phyloP scores from a whole-genome alignment of 257 asterid genomes.

The Solanum pennellii region DNA sequence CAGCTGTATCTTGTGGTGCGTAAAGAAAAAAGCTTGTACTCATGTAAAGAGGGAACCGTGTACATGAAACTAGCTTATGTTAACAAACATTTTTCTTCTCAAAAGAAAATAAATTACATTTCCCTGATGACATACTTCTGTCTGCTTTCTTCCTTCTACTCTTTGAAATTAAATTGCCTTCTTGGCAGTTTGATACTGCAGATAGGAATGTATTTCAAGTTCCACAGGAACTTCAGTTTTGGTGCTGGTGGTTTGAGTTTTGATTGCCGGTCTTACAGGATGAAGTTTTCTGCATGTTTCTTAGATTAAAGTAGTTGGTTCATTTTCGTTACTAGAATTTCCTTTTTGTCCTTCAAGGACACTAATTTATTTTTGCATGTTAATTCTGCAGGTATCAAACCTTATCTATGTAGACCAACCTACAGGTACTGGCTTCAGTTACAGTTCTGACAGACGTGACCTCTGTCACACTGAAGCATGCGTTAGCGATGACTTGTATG shows the following conservation, averaged over 20 bases:
- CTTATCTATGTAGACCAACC: conserved; percentile 95
- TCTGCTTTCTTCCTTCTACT: neutral
- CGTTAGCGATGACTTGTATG: conserved; percentile 87
- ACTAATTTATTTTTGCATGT: neutral
- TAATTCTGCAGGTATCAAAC: conserved; percentile 69
- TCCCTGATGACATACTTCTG: neutral
- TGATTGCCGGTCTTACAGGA: neutral
- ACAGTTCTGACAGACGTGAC: conserved; percentile 72
- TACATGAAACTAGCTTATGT: neutral
- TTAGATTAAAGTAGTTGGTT: neutral
- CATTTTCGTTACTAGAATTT: neutral
- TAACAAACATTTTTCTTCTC: neutral
- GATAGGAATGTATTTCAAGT: neutral
- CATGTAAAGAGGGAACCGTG: neutral
- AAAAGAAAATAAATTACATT: neutral
- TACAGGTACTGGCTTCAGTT: conserved; percentile 96
- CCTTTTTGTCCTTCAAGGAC: neutral
- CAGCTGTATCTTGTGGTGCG: neutral
- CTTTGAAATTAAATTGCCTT: neutral
- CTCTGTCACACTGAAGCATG: conserved; percentile 76
- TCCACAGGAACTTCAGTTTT: neutral
- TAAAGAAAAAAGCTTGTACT: neutral
- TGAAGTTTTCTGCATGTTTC: neutral
- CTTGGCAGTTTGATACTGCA: neutral
- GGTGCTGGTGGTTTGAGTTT: neutral